A percentile compares a stretch with the other conserved stretches of the same genome.
Conservation (phyloP, 306 rosid species). For the Quercus gilva region DNA sequence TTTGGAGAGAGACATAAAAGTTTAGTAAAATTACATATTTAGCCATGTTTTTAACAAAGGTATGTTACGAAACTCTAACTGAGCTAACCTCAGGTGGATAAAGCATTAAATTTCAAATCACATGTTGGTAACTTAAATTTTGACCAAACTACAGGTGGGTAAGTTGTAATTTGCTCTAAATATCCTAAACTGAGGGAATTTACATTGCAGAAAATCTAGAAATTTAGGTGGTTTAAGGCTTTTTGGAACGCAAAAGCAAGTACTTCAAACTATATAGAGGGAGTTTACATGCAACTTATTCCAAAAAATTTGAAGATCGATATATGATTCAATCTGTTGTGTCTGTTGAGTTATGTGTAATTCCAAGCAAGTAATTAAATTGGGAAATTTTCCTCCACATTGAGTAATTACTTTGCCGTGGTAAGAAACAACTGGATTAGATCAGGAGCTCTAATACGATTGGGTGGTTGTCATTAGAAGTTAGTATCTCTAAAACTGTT, state of each 20-base stretch:
- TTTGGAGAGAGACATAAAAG: too few relatives aligned
- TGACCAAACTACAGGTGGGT: rapidly evolving
- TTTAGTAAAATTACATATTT: too few relatives aligned
- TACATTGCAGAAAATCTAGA: not conserved
- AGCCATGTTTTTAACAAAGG: too few relatives aligned
- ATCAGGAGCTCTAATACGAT: constrained; percentile 50
- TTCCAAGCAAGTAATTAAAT: constrained; percentile 50
- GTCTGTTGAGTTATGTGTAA: constrained; percentile 54
- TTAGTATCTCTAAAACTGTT: constrained; percentile 1
- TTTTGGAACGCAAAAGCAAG: constrained; percentile 86
- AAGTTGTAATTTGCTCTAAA: too few relatives aligned
- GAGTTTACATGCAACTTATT: constrained; percentile 68
- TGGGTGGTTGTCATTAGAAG: constrained; percentile 49
- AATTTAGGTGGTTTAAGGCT: constrained; percentile 40
- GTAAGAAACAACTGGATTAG: constrained; percentile 77
- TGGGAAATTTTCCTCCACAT: constrained; percentile 68
- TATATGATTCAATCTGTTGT: constrained; percentile 53
- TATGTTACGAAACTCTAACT: too few relatives aligned
- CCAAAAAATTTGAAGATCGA: constrained; percentile 54
- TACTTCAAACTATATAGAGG: constrained; percentile 65
- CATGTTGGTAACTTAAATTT: too few relatives aligned
- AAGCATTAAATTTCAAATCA: too few relatives aligned
- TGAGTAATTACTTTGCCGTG: constrained; percentile 59
- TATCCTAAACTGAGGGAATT: constrained; percentile 38
- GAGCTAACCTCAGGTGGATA: too few relatives aligned